Percentiles rank a stretch among this genome's conserved stretches.
These are phyloP conservation scores for Paramecium sexaurelia DNA, from an alignment of 73 alveolate genomes.

Conservation along the genomic window DNA sequence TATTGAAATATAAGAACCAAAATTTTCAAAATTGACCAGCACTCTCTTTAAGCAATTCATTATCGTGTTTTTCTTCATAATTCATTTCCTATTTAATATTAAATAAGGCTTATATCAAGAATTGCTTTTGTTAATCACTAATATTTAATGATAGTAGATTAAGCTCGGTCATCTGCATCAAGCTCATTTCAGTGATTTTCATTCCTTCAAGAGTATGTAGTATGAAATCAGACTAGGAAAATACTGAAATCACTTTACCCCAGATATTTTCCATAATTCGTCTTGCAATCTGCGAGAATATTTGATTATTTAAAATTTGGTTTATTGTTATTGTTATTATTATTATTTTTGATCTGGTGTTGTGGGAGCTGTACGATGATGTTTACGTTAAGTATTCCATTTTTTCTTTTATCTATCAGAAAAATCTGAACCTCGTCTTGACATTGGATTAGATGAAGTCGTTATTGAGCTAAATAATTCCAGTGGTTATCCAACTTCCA, in stretches of 20 bases:
- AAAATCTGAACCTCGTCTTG: not conserved
- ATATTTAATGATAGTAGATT: not conserved
- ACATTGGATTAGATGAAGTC: not conserved
- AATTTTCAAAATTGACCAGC: not conserved
- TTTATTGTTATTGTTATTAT: not conserved
- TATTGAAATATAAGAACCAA: not conserved
- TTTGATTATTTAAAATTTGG: not conserved
- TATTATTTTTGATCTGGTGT: not conserved
- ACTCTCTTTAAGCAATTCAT: not conserved
- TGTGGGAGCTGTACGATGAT: constrained; percentile 35
- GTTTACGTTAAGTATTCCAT: not conserved
- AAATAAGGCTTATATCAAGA: not conserved
- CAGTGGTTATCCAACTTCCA: constrained; percentile 28
- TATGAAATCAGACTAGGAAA: not conserved
- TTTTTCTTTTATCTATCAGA: not conserved
- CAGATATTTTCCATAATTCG: not conserved
- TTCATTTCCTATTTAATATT: not conserved
- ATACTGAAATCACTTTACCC: not conserved
- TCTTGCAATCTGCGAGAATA: not conserved
- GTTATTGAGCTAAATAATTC: not conserved
- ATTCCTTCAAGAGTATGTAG: not conserved
- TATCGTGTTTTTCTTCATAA: not conserved
- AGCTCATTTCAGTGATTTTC: not conserved
- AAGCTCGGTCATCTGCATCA: not conserved
- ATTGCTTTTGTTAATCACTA: not conserved